Evolutionary conservation across 768 basidiomycete species (phyloP), one percentile per base, ranked within the genome.

Genomic region (Ephemerocybe angulata): DNA sequence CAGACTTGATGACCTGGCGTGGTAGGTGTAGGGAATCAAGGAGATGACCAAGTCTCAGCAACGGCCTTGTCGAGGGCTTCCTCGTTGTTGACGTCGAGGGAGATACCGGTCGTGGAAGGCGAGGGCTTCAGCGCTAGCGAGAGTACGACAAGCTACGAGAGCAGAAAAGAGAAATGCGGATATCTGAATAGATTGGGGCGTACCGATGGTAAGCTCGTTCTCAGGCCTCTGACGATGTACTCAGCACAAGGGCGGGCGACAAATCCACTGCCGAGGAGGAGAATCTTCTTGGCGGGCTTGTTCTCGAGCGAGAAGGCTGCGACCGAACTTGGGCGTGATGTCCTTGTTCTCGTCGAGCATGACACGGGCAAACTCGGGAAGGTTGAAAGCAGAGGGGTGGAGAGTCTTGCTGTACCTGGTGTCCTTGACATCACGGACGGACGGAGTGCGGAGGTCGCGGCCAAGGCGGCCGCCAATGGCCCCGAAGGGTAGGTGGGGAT

Each of bases 401-500:
- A 98, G 72, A 3, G 81, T 72, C 56, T 80, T 76, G 67, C 88
- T 97, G 76, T 94, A 99, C 50, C 76, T 80, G 28, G 88, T 90
- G 58, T 73, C 72, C 38, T 78, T 73, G 30, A 96, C 84, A 42
- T 85, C 75, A 53, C 93, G 83, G 37, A 94, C 61, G 0, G 95
- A 88, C 21, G n/a, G n/a, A n/a, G 77, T 84, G 50, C 76, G 81
- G 59, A 99, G 73, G 66, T 89, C 83, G 93, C 86, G 70, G 89
- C 91, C 43, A 98, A 77, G 61, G 94, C 79, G 74, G 95, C 94
- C 21, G 97, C 95, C 63, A 98, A 98, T 67, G 95, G 94, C 33
- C 97, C 97, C n/a, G 90, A 88, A 19, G 97, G 97, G 73, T 99
- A 99, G 15, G 95, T 97, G 0, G 96, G 96, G 61, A 98, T 95